These are phyloP conservation scores for Aphanocladium album DNA, from an alignment of 2,329 filamentous ascomycete species.

Conservation along the genomic window DNA sequence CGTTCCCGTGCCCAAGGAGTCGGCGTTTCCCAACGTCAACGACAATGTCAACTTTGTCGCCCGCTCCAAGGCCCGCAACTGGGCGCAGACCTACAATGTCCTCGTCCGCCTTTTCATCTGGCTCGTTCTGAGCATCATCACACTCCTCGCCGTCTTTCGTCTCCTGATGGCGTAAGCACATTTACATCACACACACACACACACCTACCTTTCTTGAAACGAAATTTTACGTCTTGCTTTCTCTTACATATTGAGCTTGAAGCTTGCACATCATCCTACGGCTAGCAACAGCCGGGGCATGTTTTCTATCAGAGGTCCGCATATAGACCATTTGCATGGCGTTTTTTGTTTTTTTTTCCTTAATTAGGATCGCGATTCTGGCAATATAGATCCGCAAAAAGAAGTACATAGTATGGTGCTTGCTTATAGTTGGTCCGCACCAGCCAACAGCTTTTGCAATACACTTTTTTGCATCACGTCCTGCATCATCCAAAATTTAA, in stretches of 20 bases:
- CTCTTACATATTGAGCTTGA: neutral
- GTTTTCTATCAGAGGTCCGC: neutral
- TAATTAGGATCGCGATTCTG: neutral
- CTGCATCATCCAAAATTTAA: neutral
- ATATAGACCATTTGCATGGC: conserved; percentile 10
- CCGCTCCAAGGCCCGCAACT: conserved; percentile 28
- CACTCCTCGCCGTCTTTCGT: conserved; percentile 7
- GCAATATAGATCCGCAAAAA: neutral
- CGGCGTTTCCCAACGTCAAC: conserved; percentile 32
- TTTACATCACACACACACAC: no score
- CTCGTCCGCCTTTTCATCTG: conserved; percentile 22
- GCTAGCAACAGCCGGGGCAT: neutral
- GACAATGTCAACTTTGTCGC: conserved; percentile 31
- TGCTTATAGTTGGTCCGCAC: neutral
- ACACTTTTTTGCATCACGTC: neutral
- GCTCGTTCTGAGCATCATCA: conserved; percentile 16
- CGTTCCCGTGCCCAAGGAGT: conserved; percentile 27
- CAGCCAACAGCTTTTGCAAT: neutral
- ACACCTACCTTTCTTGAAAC: neutral
- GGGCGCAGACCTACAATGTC: conserved; percentile 31
- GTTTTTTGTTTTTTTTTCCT: neutral
- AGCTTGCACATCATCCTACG: conserved; percentile 2
- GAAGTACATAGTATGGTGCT: conserved; percentile 9
- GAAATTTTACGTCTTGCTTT: neutral
- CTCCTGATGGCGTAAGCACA: neutral